Conservation (phyloP, 805 yeast species). For the Kazachstania africana region DNA sequence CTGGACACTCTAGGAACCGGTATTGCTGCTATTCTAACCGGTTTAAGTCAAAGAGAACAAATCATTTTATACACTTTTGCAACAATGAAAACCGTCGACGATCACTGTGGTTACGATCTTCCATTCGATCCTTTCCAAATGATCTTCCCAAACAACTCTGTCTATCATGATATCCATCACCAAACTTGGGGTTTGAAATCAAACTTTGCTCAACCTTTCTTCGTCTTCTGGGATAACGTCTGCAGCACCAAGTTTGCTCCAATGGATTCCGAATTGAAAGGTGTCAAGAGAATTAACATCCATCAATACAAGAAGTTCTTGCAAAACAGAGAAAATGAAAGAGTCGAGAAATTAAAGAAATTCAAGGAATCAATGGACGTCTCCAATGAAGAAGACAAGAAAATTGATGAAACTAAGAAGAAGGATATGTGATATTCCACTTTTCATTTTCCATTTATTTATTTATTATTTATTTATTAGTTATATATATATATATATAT, state of each 20-base stretch:
- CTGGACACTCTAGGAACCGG: conserved; percentile 92
- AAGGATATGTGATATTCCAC: conserved; percentile 1
- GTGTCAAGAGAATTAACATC: conserved; percentile 52
- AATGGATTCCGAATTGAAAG: conserved; percentile 4
- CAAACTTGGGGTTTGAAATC: conserved; percentile 91
- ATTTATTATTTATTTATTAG: background rate
- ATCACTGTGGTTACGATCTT: conserved; percentile 94
- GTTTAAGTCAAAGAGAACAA: conserved; percentile 66
- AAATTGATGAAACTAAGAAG: conserved; percentile 1
- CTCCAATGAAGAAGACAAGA: conserved; percentile 1
- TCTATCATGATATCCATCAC: conserved; percentile 95
- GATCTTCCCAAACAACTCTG: conserved; percentile 87
- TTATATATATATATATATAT: background rate
- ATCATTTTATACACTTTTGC: conserved; percentile 70
- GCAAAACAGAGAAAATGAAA: conserved; percentile 27
- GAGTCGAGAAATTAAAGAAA: conserved; percentile 11
- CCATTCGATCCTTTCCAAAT: conserved; percentile 88
- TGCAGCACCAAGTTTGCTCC: conserved; percentile 62
- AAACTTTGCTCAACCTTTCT: conserved; percentile 92
- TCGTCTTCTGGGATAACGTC: conserved; percentile 80
- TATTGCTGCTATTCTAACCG: conserved; percentile 51
- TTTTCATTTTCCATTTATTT: background rate
- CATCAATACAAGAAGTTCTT: conserved; percentile 51
- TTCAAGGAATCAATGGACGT: conserved; percentile 3
- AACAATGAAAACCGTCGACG: conserved; percentile 93